Evolutionary conservation across 2,329 filamentous ascomycete species (phyloP), one percentile per base, ranked within the genome.

Genomic region (Cladorrhinum sp.): DNA sequence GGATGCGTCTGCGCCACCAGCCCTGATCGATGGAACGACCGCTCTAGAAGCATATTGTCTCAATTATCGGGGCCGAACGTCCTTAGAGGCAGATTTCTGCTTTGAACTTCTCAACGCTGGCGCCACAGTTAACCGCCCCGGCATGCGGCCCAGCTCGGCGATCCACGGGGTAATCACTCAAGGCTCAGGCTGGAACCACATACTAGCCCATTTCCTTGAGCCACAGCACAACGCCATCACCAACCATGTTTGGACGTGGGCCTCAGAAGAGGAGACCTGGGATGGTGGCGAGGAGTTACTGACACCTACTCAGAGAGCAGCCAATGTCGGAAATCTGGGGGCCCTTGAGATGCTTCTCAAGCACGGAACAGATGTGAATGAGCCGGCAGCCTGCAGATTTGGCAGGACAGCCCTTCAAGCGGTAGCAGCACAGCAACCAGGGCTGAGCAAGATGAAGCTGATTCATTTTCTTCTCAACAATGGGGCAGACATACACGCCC

Each of bases 341-440:
- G 58, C 58, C 1, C 20, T 60, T 36, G 49, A 38, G 20, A 53
- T 60, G 54, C 58, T 60, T 45, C 20, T 60, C 13, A 50, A 54
- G 1, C 25, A 57, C 13, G 58, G 54, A 18, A 45, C 58, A 13
- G 13, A 38, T 36, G 49, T 57, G 13, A 60, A 60, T 50, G 58
- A 60, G 38, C 27, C 36, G 1, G 48, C 58, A 1, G 49, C 29
- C 2, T 7, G 57, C 25, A 13, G 23, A 4, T 49, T 45, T 13
- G 54, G 58, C 23, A 53, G 58, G 6, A 60, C 58, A 22, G 58
- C 58, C 16, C 53, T 60, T n/a, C 58, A 60, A 50, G 58, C 58
- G 7, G 58, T 54, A 10, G 24, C 45, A n/a, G 12, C 3, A 7
- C 13, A 23, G n/a, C 18, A 10, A 18, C 51, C 51, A 20, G 49